Base-by-base conservation (phyloP, 768 basidiomycete species). In the Trametes cubensis region DNA sequence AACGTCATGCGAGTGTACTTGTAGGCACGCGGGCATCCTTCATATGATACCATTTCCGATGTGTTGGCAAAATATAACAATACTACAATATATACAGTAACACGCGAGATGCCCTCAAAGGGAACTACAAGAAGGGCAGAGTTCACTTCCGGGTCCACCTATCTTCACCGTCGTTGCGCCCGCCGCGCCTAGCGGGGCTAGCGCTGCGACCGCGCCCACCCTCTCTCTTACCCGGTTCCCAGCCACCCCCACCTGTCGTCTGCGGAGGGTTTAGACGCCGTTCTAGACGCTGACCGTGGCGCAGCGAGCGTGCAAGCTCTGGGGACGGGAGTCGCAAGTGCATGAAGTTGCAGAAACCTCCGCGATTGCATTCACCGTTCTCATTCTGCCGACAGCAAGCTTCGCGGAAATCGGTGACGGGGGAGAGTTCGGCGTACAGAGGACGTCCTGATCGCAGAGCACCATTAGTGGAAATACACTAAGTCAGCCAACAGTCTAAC, bases 291-390 rank as follows among this genome's bases (percentile, higher is more conserved):
- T 98, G 95, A 15, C 93, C 92, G 46, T 85, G 87, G 18, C 86
- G 84, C 56, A 98, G 78, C 8, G 89, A 85, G 46, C 83, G 84
- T 2, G 93, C 90, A 14, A 97, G 83, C 13, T 92, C 87, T 71
- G 89, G 87, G 30, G 94, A 91, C 5, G 95, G 92, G 21, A 94
- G 82, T 15, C 93, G 87, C 38, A 98, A 80, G 78, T 98, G 95
- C 94, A 98, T 97, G 72, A 99, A 99, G 75, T 99, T 98, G 77
- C 96, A 98, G 79, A 97, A 98, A 2, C 95, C 95, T 30, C 96
- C 97, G 45, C 97, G 88, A 70, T 96, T 96, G 75, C 97, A 99
- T 76, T 96, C 93, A 8, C 97, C 97, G 68, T 98, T 91, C 74
- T 99, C 97, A 69, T 99, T 98, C 75, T 99, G 97, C 49, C 97